phyloP scores from a whole-genome alignment of 2,329 filamentous ascomycete species.

The Claviceps sp. region DNA sequence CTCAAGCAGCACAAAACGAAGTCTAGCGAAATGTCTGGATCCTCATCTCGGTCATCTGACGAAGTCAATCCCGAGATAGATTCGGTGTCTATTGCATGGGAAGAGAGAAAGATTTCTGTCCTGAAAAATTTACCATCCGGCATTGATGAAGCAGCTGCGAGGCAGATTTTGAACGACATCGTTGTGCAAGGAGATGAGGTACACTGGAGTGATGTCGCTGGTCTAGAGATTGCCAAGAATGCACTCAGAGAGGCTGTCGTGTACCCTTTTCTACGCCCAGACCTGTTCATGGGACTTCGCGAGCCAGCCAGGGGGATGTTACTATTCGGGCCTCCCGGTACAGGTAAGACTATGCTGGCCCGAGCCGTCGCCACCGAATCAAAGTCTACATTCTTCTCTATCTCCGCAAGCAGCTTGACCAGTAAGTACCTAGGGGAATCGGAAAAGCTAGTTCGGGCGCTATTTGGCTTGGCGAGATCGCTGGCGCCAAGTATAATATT shows the following conservation, averaged over 20 bases:
- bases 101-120: conserved; percentile 48
- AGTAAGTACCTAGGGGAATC: conserved; percentile 94
- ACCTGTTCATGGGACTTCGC: conserved; percentile 88
- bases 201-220: conserved; percentile 86
- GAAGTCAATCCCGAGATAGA: conserved; percentile 27
- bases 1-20: conserved; percentile 21
- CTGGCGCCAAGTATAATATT: conserved; percentile 95
- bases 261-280: conserved; percentile 88
- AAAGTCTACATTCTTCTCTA: conserved; percentile 90
- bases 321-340: conserved; percentile 92
- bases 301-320: conserved; percentile 93
- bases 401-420: conserved; percentile 85
- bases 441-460: conserved; percentile 85
- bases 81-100: conserved; percentile 36
- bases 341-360: conserved; percentile 96
- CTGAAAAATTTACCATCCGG: conserved; percentile 70
- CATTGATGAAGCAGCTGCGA: conserved; percentile 69
- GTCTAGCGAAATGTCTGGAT: conserved; percentile 30
- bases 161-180: conserved; percentile 91
- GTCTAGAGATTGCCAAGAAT: conserved; percentile 78
- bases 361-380: conserved; percentile 86
- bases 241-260: conserved; percentile 92
- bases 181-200: conserved; percentile 91
- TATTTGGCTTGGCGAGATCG: conserved; percentile 80
- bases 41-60: conserved; percentile 34